These are phyloP conservation scores for Geotrichum phurueaensis DNA, from an alignment of 1,139 yeast species.

Conservation along the genomic window DNA sequence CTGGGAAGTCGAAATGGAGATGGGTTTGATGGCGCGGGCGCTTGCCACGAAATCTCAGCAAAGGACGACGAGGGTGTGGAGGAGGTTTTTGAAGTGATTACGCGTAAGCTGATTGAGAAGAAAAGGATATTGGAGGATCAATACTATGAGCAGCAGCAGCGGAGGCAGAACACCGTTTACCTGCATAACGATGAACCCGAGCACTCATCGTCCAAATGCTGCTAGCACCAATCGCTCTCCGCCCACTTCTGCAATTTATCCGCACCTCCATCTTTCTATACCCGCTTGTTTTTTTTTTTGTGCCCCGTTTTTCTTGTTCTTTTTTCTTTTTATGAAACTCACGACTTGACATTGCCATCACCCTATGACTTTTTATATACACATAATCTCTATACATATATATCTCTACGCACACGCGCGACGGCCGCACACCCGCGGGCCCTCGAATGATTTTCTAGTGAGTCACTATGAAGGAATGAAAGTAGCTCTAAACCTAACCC, in stretches of 20 bases:
- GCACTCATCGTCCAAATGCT: conserved; percentile 16
- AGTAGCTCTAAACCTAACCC: not conserved
- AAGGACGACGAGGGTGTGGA: conserved; percentile 37
- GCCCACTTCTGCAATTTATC: not conserved
- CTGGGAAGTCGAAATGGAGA: conserved; percentile 21
- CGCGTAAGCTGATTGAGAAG: conserved; percentile 31
- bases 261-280: not conserved
- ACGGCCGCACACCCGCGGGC: not conserved
- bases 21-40: conserved; percentile 21
- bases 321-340: not conserved
- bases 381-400: not conserved
- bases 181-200: conserved; percentile 33
- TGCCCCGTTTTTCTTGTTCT: not conserved
- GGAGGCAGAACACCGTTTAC: conserved; percentile 29
- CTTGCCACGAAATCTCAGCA: conserved; percentile 37
- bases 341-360: not conserved
- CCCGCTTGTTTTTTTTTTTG: not conserved
- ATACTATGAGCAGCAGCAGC: conserved; percentile 25
- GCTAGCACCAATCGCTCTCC: conserved; percentile 3
- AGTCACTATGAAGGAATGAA: not conserved
- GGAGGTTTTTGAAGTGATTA: conserved; percentile 35
- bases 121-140: conserved; percentile 24
- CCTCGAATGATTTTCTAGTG: not conserved
- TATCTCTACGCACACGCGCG: not conserved
- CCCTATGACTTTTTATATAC: not conserved